Conservation (phyloP, 805 yeast genomes). For the Saturnispora sanitii region DNA sequence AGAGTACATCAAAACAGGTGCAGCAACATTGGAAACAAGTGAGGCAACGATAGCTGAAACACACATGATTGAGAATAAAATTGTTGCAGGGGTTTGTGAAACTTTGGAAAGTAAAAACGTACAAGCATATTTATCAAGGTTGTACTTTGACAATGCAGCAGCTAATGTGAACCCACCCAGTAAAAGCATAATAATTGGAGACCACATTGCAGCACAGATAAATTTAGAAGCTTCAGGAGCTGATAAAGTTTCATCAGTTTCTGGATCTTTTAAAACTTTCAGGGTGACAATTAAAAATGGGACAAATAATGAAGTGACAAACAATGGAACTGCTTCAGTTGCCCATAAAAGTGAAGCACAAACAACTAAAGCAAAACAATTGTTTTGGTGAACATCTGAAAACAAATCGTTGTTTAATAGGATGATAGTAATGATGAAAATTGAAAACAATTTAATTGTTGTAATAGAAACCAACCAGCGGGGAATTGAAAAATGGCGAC, state of each 20-base stretch:
- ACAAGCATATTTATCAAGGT: conserved; percentile 78
- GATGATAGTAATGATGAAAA: conserved; percentile 38
- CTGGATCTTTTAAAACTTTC: conserved; percentile 54
- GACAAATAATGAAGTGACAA: conserved; percentile 75
- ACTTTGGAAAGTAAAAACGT: conserved; percentile 73
- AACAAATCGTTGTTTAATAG: conserved; percentile 49
- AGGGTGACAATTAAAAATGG: conserved; percentile 74
- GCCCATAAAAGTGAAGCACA: conserved; percentile 91
- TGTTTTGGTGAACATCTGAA: conserved; percentile 50
- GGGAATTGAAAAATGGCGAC: conserved; percentile 25
- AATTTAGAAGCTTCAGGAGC: conserved; percentile 68
- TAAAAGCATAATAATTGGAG: conserved; percentile 80
- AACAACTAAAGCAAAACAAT: conserved; percentile 76
- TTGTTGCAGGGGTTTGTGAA: conserved; percentile 74
- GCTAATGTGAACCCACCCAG: conserved; percentile 94
- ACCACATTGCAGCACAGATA: conserved; percentile 88
- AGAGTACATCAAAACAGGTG: conserved; percentile 88
- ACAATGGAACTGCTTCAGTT: conserved; percentile 85
- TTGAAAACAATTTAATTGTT: conserved; percentile 35
- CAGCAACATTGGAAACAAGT: conserved; percentile 97
- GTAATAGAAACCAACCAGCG: conserved; percentile 29
- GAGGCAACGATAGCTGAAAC: conserved; percentile 81
- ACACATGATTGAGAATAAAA: conserved; percentile 71
- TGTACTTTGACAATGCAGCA: conserved; percentile 85
- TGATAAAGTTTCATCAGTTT: conserved; percentile 38